A percentile compares a stretch with the other conserved stretches of the same genome.
Evolutionary conservation across 179 eudicot species (phyloP).

Genomic region (Monotropa hypopitys): DNA sequence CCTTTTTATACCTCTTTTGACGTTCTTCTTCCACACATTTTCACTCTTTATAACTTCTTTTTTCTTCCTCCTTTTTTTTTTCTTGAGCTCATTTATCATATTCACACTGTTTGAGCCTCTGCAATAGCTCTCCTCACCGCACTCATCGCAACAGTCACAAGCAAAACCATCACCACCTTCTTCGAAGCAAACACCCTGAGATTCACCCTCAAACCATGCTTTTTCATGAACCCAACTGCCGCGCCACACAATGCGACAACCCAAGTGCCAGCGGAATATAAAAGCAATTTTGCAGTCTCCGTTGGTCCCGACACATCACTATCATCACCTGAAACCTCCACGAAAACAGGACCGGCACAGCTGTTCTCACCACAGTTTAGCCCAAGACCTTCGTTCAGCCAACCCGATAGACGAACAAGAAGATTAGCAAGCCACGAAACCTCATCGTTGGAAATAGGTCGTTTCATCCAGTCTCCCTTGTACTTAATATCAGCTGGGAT

Average conservation of each 20-base stretch:
- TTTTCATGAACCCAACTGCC: conserved; percentile 41
- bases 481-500: conserved; percentile 33
- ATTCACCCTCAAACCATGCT: conserved; percentile 63
- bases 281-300: conserved; percentile 36
- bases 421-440: conserved; percentile 82
- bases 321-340: conserved; percentile 33
- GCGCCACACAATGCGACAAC: conserved; percentile 20
- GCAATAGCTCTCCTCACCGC: conserved; percentile 30
- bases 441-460: conserved; percentile 77
- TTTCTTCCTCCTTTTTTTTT: not conserved
- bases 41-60: not conserved
- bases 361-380: conserved; percentile 28
- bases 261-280: conserved; percentile 28
- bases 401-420: conserved; percentile 44
- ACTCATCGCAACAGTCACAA: conserved; percentile 15
- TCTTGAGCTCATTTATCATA: not conserved
- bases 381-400: conserved; percentile 58
- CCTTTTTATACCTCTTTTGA: not conserved
- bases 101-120: conserved; percentile 16
- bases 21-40: not conserved
- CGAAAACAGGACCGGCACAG: conserved; percentile 20
- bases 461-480: conserved; percentile 91
- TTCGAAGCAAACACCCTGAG: conserved; percentile 80
- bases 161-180: conserved; percentile 45
- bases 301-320: conserved; percentile 30